Evolutionary conservation across 192 early-diverging fungal species (phyloP).

Genomic region (Chytriomyces sp.): DNA sequence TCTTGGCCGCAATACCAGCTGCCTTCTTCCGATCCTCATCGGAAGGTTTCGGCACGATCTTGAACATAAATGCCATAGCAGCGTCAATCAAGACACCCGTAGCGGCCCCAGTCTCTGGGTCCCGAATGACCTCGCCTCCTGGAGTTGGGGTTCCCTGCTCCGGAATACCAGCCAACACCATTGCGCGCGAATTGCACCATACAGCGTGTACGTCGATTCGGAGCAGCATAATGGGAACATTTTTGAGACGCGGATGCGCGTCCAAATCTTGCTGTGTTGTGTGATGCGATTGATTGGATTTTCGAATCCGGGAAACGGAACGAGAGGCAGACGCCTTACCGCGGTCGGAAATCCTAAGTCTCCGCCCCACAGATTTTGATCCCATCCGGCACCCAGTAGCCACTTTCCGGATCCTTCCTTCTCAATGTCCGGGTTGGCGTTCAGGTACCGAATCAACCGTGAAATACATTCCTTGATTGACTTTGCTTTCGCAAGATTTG

Average conservation of each 20-base stretch:
- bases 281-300: too few species aligned
- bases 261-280: slow-evolving; percentile 46
- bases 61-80: slow-evolving; percentile 50
- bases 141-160: background rate
- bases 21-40: slow-evolving; percentile 22
- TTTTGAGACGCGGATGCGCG: slow-evolving; percentile 29
- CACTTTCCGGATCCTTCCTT: slow-evolving; percentile 20
- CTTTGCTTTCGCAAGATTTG: slow-evolving; percentile 25
- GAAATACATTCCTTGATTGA: slow-evolving; percentile 21
- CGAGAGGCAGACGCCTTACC: too few species aligned
- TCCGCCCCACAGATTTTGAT: slow-evolving; percentile 49
- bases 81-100: slow-evolving; percentile 59
- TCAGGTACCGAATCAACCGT: slow-evolving; percentile 26
- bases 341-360: slow-evolving; percentile 41
- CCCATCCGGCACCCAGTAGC: slow-evolving; percentile 58
- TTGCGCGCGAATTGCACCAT: slow-evolving; percentile 48
- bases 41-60: slow-evolving; percentile 22
- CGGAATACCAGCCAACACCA: slow-evolving; percentile 18
- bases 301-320: too few species aligned
- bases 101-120: slow-evolving; percentile 25
- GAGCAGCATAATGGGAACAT: slow-evolving; percentile 46
- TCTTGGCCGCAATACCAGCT: slow-evolving; percentile 33
- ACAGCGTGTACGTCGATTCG: slow-evolving; percentile 54
- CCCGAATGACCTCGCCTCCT: slow-evolving; percentile 39
- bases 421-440: slow-evolving; percentile 35